Evolutionary conservation across 2,329 filamentous ascomycete genomes (phyloP), one percentile per base, ranked within the genome.

Genomic region (Leptographium radiaticola): DNA sequence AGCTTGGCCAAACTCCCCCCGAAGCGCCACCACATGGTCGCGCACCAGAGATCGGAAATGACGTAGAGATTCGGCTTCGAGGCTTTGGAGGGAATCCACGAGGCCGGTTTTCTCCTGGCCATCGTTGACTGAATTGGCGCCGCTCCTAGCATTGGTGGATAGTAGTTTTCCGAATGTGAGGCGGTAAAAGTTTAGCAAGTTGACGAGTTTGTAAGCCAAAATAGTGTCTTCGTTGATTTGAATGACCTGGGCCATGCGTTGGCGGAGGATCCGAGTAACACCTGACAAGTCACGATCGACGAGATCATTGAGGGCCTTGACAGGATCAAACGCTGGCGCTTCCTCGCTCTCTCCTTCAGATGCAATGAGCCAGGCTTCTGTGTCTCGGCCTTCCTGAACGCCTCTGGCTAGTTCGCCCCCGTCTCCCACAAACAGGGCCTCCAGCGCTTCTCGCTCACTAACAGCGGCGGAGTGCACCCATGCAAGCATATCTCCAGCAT

Each of bases 391-490:
- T 45, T 84, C 83, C 63, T 88, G 81, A 31, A 96, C 83, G 1
- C 86, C 88, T 59, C 83, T 87, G 31, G 86, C 85, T 54, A 97
- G 87, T 62, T 95, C 89, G 58, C 93, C 87, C 2, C 87, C 90
- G 58, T 96, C 90, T 0, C 86, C 85, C 44, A 96, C 84, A 64
- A 98, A 98, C 0, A 98, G 73, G 2, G 89, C 82, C 66, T 97
- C 91, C 7, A 98, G 75, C 0, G 90, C 89, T 68, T 98, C 93
- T 52, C 87, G 80, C 67, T 98, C 93, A 36, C 91, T 94, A 1
- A 98, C 93, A 0, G 91, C 85, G 3, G 90, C 87, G 0, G 93
- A 95, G 66, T 98, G 93, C 7, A 86, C 83, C 93, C 93, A 98
- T 6, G 93, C 93, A 15, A 98, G 77, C 90, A 98, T 98, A 65